Evolutionary conservation across 345 rosid genomes (phyloP).

Genomic region (Ceriops zippeliana): DNA sequence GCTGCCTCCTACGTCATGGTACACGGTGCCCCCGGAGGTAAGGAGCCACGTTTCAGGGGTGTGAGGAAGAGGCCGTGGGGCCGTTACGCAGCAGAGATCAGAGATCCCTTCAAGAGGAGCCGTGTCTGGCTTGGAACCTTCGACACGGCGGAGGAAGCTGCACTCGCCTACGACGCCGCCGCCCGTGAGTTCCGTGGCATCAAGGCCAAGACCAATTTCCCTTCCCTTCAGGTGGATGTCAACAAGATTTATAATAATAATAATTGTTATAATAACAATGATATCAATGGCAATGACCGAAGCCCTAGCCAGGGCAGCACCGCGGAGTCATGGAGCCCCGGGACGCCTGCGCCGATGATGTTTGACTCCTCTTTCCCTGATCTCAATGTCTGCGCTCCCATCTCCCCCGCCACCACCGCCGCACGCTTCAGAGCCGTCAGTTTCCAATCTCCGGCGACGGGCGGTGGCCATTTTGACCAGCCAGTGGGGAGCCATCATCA

Average conservation of each 20-base stretch:
- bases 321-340: conserved; percentile 56
- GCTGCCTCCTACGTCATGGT: conserved; percentile 22
- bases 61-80: conserved; percentile 97
- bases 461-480: not conserved
- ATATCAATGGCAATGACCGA: conserved; percentile 13
- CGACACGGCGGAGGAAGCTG: conserved; percentile 75
- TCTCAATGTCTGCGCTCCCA: conserved; percentile 37
- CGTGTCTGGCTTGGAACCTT: conserved; percentile 92
- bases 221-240: conserved; percentile 18
- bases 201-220: conserved; percentile 82
- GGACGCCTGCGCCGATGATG: conserved; percentile 22
- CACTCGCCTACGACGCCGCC: conserved; percentile 66
- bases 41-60: conserved; percentile 64
- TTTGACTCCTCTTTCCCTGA: conserved; percentile 31
- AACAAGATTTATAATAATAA: conserved; percentile 3
- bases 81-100: conserved; percentile 78
- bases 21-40: conserved; percentile 20
- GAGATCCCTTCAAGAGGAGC: conserved; percentile 67
- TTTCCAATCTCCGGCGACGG: not conserved
- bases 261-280: not conserved
- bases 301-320: conserved; percentile 68
- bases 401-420: conserved; percentile 2
- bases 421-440: conserved; percentile 20
- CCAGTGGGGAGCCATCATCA: conserved; percentile 4
- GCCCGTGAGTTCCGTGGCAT: conserved; percentile 72